Percentiles rank a stretch among this genome's conserved stretches.
Evolutionary conservation across 768 basidiomycete genomes (phyloP).

Genomic region (Rhodotorula graminis): DNA sequence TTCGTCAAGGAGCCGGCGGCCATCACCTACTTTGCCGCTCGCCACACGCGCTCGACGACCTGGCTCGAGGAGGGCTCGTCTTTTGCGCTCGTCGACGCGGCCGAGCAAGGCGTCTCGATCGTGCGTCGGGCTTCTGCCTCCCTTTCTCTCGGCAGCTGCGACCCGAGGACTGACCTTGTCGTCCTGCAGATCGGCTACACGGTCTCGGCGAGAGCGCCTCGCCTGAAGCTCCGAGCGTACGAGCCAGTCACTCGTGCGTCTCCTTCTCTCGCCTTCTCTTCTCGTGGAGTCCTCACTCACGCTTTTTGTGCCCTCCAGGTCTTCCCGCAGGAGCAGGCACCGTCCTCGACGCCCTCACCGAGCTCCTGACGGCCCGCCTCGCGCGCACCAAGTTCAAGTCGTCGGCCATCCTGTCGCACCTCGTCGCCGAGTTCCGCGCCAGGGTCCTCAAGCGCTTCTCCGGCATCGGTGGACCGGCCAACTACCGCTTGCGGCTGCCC

Average conservation of each 20-base stretch:
- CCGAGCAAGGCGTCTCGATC: constrained; percentile 16
- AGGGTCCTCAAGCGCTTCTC: constrained; percentile 12
- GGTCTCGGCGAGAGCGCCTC: neutral
- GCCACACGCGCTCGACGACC: constrained; percentile 2
- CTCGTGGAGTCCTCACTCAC: no score
- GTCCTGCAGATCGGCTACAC: constrained; percentile 14
- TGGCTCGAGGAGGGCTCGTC: constrained; percentile 18
- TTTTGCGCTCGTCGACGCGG: constrained; percentile 21
- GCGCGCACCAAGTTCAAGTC: constrained; percentile 22
- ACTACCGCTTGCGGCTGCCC: neutral
- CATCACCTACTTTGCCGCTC: neutral
- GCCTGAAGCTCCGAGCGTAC: neutral
- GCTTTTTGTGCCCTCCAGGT: neutral
- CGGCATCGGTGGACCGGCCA: neutral
- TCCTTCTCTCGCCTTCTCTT: no score
- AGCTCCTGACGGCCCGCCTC: neutral
- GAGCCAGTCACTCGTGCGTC: constrained; percentile 9
- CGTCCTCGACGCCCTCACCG: constrained; percentile 2
- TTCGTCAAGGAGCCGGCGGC: constrained; percentile 26
- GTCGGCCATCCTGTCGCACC: neutral
- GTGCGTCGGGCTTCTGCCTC: neutral
- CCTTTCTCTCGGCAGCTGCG: neutral
- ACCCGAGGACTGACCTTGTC: rapidly evolving
- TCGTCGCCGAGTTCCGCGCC: constrained; percentile 9
- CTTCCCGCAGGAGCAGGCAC: constrained; percentile 5